phyloP scores from a whole-genome alignment of 768 basidiomycete genomes.

The Tylopilus sp. region DNA sequence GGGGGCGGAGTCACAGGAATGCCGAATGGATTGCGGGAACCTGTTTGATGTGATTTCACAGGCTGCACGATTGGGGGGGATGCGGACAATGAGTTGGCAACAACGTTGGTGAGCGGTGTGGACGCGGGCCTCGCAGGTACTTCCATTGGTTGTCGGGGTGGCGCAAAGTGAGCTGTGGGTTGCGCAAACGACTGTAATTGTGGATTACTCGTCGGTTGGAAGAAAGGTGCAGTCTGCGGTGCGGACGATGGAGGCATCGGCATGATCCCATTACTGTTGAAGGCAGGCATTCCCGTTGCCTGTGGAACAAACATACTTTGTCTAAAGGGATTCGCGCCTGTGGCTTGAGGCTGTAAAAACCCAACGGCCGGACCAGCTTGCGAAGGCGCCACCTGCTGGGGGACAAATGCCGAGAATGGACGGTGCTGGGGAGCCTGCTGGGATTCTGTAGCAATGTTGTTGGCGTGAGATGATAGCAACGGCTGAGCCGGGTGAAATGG shows the following conservation, averaged over 20 bases:
- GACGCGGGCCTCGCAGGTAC: constrained; percentile 64
- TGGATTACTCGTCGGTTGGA: constrained; percentile 7
- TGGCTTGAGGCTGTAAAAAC: constrained; percentile 52
- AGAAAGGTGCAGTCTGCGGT: constrained; percentile 8
- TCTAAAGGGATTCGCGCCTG: constrained; percentile 79
- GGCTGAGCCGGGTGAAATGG: constrained; percentile 15
- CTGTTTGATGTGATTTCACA: constrained; percentile 86
- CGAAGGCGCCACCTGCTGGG: constrained; percentile 50
- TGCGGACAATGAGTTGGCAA: constrained; percentile 20
- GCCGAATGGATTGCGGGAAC: constrained; percentile 94
- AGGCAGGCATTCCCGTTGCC: constrained; percentile 53
- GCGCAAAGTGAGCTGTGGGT: constrained; percentile 1
- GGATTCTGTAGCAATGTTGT: constrained; percentile 34
- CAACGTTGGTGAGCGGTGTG: constrained; percentile 57
- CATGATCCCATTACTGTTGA: constrained; percentile 30
- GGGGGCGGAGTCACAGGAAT: constrained; percentile 57
- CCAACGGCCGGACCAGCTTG: constrained; percentile 38
- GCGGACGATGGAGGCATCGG: constrained; percentile 8
- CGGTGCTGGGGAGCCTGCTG: constrained; percentile 42
- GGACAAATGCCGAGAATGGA: constrained; percentile 54
- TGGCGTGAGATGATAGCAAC: constrained; percentile 7
- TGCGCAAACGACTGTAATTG: constrained; percentile 16
- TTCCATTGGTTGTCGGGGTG: constrained; percentile 15
- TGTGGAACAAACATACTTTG: constrained; percentile 72
- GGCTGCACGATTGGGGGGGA: constrained; percentile 54